Evolutionary conservation across 2,329 filamentous ascomycete genomes (phyloP), one percentile per base, ranked within the genome.

Genomic region (Hymenoscyphus occultus): DNA sequence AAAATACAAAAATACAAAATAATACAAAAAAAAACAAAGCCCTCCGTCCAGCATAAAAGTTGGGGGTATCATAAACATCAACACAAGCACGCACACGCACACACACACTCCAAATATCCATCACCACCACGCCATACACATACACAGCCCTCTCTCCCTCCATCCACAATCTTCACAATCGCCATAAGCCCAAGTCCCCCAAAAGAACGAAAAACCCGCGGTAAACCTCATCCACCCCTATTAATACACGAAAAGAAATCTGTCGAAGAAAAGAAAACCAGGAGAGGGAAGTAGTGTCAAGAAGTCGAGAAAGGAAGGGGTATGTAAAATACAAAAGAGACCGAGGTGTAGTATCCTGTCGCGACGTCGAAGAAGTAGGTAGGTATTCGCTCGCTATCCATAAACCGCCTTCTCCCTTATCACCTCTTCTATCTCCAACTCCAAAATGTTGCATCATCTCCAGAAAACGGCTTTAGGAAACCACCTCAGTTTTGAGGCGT

Each of bases 401-500:
- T 35, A 35, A 35, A 35, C 35, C 4, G 9, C 35, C 35, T 35
- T 35, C 35, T 35, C 35, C 35, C 5, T 35, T 5, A 5, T 35
- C 32, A 2, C 32, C 32, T 35, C 35, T 35, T 6, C 6, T 7
- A 35, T 7, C 5, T 10, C 35, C 35, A 35, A 35, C 5, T 35
- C 35, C 35, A 35, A 35, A 4, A 35, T 35, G 1, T 35, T 35
- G 9, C 9, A 35, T 35, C 35, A 35, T 35, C 35, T 35, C 35
- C 35, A 28, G 28, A 28, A 28, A 62, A 40, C 6, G 3, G 35
- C 16, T 22, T 51, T 22, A 51, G 10, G 19, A 32, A 12, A 12
- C 3, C 31, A 35, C 19, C n/a, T 67, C 32, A 68, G 42, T 65
- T 68, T 35, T 39, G 59, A 10, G 76, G 76, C 13, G 77, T 77